A percentile compares a stretch with the other conserved stretches of the same genome.
Conservation (phyloP, 306 rosid species). For the Calophaca sinica region DNA sequence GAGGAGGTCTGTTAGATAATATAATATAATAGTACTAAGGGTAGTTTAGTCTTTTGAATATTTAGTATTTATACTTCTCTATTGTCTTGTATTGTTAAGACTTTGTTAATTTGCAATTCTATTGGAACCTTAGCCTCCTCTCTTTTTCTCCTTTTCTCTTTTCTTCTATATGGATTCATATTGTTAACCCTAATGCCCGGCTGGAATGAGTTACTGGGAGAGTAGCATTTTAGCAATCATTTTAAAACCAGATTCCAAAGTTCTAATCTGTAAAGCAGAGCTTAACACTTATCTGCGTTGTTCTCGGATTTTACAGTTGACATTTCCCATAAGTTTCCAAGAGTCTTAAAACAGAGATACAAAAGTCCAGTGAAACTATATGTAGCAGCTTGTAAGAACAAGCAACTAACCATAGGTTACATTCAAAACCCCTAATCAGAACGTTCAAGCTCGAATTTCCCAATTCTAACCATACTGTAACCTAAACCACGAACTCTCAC, state of each 20-base stretch:
- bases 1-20: too few species aligned
- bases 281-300: background rate
- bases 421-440: constrained; percentile 22
- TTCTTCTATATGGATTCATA: too few species aligned
- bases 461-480: background rate
- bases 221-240: background rate
- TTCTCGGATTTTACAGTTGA: background rate
- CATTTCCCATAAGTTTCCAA: background rate
- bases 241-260: background rate
- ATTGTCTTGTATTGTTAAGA: too few species aligned
- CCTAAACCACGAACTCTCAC: constrained; percentile 25
- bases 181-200: too few species aligned
- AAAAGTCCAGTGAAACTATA: background rate
- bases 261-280: constrained; percentile 14
- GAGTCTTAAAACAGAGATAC: background rate
- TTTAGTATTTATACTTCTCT: too few species aligned
- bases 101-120: too few species aligned
- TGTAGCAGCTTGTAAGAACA: constrained; percentile 7
- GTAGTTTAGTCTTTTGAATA: too few species aligned
- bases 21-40: too few species aligned
- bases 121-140: too few species aligned
- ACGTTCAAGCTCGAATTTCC: background rate
- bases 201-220: background rate
- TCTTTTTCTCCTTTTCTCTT: too few species aligned
- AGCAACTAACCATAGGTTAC: background rate